Evolutionary conservation across 2,329 filamentous ascomycete genomes (phyloP), one percentile per base, ranked within the genome.

Genomic region (Penicillium decumbens): DNA sequence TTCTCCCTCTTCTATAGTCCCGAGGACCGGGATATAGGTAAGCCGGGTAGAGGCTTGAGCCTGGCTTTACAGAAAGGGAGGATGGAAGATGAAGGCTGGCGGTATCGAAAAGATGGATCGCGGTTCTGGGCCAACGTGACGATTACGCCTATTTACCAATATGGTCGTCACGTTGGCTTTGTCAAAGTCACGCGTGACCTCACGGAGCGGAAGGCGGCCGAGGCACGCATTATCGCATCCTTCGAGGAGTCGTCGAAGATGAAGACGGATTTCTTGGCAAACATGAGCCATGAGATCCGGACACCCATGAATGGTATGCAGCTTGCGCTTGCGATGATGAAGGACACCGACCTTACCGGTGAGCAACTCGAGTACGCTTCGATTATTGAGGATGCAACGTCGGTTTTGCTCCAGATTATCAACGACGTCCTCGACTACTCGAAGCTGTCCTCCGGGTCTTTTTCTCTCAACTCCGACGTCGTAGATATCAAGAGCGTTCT

Each of bases 341-440:
- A 78, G 18, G 79, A 80, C 53, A 81, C 80, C 0, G 58, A 66
- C 0, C 65, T 84, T n/a, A 72, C 73, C 5, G 63, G 73, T 0
- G 73, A 80, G 35, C 81, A 84, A 62, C 72, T 74, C 18, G 80
- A 84, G 47, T 77, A 78, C 37, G 75, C 78, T 1, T 71, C 72
- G 37, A 79, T 83, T 40, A 80, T 84, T 47, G 75, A 81, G 55
- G 80, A 83, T 49, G 83, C 81, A 0, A 80, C 79, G 1, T 74
- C 77, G 23, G 71, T 83, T 2, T 69, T 84, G 23, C 66, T 84
- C 15, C 78, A 80, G 54, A 76, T 84, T 43, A 83, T 85, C 62
- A 83, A 84, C 58, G 80, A 84, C 52, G 82, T 85, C 39, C 72
- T 85, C n/a, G 82, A 85, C 65, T 84, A 82, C 60, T 83, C 81